Conservation (phyloP, 306 rosid species). For the Nissolia schottii region DNA sequence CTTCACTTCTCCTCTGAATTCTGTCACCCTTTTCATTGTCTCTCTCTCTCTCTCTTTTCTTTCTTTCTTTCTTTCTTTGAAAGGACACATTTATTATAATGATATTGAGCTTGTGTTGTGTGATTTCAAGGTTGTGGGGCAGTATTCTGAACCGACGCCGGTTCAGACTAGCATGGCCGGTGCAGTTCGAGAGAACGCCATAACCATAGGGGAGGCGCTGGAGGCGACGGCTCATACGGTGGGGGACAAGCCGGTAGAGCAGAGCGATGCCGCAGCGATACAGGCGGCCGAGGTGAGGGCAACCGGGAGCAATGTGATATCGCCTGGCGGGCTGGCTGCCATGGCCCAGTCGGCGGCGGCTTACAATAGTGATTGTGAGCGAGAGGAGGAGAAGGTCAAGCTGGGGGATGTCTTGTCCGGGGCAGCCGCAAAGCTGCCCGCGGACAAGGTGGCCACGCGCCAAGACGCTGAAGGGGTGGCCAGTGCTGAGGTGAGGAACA, state of each 20-base stretch:
- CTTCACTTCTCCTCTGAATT: background rate
- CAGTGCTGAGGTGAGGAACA: conserved; percentile 61
- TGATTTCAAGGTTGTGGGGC: conserved; percentile 51
- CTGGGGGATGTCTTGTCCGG: conserved; percentile 43
- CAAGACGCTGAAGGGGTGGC: conserved; percentile 63
- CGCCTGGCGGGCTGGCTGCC: conserved; percentile 55
- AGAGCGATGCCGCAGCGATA: conserved; percentile 60
- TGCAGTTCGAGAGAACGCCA: conserved; percentile 10
- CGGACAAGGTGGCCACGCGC: conserved; percentile 50
- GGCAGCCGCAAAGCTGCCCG: conserved; percentile 45
- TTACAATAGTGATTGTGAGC: conserved; percentile 33
- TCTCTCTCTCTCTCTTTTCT: background rate
- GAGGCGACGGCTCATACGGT: conserved; percentile 54
- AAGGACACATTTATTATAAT: no score
- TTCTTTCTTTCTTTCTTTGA: background rate
- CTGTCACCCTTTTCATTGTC: background rate
- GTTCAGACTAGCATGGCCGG: background rate
- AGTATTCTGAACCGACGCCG: conserved; percentile 37
- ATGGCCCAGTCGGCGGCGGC: conserved; percentile 60
- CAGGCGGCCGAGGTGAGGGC: conserved; percentile 75
- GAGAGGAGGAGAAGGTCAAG: conserved; percentile 48
- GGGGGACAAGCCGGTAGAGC: conserved; percentile 54
- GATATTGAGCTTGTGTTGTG: background rate
- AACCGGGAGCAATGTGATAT: conserved; percentile 40
- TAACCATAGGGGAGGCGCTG: conserved; percentile 76